Evolutionary conservation across 352 stramenopile species (phyloP).

Genomic region (Globisporangium solare): DNA sequence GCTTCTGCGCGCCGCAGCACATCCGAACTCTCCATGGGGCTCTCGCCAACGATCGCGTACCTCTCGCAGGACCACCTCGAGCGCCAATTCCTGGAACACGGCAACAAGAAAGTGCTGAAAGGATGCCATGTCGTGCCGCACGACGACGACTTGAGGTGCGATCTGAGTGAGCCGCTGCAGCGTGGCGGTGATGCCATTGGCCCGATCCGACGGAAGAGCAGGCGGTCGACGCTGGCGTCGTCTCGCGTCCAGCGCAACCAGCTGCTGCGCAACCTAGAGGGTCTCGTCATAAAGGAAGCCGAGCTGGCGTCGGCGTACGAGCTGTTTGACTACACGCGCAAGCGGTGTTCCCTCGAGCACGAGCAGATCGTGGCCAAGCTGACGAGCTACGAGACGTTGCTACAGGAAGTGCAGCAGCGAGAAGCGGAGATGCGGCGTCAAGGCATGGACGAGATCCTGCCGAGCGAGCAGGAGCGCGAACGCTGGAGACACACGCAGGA

Average conservation of each 20-base stretch:
- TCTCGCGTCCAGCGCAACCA: conserved; percentile 44
- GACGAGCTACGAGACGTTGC: conserved; percentile 34
- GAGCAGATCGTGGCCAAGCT: conserved; percentile 45
- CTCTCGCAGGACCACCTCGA: neutral
- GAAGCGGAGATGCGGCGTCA: conserved; percentile 9
- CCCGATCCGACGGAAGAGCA: conserved; percentile 5
- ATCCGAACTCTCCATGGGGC: conserved; percentile 4
- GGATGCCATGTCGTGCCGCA: conserved; percentile 43
- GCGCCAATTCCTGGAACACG: conserved; percentile 14
- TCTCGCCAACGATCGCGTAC: neutral
- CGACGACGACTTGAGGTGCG: conserved; percentile 18
- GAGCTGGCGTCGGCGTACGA: conserved; percentile 56
- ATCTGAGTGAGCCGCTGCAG: conserved; percentile 16
- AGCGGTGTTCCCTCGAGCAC: conserved; percentile 36
- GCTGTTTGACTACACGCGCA: conserved; percentile 49
- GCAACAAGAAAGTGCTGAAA: conserved; percentile 27
- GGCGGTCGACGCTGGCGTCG: conserved; percentile 26
- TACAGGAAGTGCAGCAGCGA: conserved; percentile 25
- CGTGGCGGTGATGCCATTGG: neutral
- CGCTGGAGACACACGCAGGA: conserved; percentile 43
- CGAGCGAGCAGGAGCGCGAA: conserved; percentile 27
- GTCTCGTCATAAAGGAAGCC: conserved; percentile 55
- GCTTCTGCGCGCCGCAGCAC: neutral
- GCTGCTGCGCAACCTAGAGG: conserved; percentile 57
- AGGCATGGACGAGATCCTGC: conserved; percentile 21